phyloP scores from a whole-genome alignment of 768 basidiomycete species.

The Kwoniella pini region DNA sequence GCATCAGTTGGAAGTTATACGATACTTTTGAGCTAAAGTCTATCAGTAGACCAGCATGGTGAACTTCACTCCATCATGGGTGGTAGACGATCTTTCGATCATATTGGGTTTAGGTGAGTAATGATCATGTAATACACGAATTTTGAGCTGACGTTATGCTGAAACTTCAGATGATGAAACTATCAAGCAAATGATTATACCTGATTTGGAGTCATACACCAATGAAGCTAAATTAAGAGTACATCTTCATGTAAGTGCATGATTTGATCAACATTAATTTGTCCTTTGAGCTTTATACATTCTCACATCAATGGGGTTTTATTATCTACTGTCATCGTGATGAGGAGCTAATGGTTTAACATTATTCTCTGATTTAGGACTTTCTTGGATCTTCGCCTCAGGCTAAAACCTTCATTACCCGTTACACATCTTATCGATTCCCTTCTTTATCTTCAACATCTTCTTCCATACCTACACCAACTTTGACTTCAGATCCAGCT shows the following conservation, averaged over 20 bases:
- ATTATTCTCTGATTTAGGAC: constrained; percentile 28
- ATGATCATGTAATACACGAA: not conserved
- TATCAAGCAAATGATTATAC: constrained; percentile 43
- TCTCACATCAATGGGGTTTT: no score
- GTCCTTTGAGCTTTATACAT: no score
- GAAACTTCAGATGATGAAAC: constrained; percentile 38
- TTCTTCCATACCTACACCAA: not conserved
- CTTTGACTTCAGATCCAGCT: not conserved
- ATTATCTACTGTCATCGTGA: no score
- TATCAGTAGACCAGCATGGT: constrained; percentile 5
- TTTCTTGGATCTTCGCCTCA: constrained; percentile 44
- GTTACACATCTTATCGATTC: constrained; percentile 43
- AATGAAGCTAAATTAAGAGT: constrained; percentile 31
- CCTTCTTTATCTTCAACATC: constrained; percentile 23
- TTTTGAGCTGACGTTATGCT: constrained; percentile 13
- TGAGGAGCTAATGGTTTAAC: no score
- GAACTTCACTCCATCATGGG: constrained; percentile 29
- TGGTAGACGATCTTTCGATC: constrained; percentile 27
- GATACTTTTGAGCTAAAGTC: not conserved
- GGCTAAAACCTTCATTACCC: constrained; percentile 40
- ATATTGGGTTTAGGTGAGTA: constrained; percentile 38
- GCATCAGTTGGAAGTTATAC: no score
- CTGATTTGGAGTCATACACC: constrained; percentile 44
- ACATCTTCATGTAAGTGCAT: constrained; percentile 44
- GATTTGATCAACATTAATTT: no score